A percentile compares a stretch with the other conserved stretches of the same genome.
phyloP scores from a whole-genome alignment of 2,329 filamentous ascomycete species.

The Diaporthe vaccinii region DNA sequence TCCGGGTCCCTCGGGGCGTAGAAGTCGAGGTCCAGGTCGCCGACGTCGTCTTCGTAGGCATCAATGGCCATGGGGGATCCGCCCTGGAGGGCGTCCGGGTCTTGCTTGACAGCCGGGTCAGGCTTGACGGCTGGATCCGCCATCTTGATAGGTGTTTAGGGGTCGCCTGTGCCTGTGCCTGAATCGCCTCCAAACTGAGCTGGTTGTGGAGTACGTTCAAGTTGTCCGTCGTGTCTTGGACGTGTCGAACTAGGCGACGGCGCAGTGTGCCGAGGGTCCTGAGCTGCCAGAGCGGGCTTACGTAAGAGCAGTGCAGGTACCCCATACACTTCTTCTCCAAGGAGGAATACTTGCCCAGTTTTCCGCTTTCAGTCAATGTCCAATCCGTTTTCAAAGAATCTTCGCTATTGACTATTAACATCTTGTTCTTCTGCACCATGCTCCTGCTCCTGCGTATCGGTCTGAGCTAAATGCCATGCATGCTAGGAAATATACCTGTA shows the following conservation, averaged over 20 bases:
- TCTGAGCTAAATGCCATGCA: neutral
- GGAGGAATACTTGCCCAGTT: neutral
- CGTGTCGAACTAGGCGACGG: neutral
- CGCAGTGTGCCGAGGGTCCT: neutral
- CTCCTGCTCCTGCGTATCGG: neutral
- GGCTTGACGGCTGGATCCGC: conserved; percentile 55
- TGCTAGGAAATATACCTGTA: neutral
- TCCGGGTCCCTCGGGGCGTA: conserved; percentile 50
- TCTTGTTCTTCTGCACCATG: neutral
- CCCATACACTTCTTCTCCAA: too few species aligned
- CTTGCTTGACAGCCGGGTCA: conserved; percentile 61
- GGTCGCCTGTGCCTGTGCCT: neutral
- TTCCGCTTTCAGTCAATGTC: conserved; percentile 15
- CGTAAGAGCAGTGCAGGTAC: neutral
- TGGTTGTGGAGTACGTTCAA: neutral
- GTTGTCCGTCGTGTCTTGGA: neutral
- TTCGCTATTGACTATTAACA: neutral
- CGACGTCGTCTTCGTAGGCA: conserved; percentile 73
- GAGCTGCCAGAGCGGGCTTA: neutral
- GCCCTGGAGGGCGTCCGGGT: conserved; percentile 55
- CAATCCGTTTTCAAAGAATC: neutral
- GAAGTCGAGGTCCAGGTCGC: conserved; percentile 75
- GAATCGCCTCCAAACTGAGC: neutral
- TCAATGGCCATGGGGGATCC: conserved; percentile 61
- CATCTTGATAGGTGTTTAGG: conserved; percentile 23